A percentile compares a stretch with the other conserved stretches of the same genome.
These are phyloP conservation scores for Penicillium crustosum DNA, from an alignment of 2,329 filamentous ascomycete genomes.

Conservation along the genomic window DNA sequence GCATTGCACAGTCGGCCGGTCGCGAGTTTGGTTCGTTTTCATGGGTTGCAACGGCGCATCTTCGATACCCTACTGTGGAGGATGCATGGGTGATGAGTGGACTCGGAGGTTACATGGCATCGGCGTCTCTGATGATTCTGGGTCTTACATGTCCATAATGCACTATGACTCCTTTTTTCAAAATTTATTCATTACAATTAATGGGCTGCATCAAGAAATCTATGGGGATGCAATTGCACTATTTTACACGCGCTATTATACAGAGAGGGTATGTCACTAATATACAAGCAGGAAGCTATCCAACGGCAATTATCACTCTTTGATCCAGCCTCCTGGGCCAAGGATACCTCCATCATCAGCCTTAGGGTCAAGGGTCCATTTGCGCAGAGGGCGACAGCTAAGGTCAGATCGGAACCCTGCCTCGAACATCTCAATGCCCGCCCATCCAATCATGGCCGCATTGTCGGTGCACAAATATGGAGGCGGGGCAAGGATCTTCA, in stretches of 20 bases:
- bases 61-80: constrained; percentile 30
- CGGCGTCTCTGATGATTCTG: constrained; percentile 24
- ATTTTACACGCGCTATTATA: constrained; percentile 1
- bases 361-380: constrained; percentile 71
- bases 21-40: constrained; percentile 20
- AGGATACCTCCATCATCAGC: constrained; percentile 66
- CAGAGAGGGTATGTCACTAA: constrained; percentile 21
- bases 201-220: neutral
- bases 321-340: constrained; percentile 56
- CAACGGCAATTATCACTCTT: constrained; percentile 34
- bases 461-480: constrained; percentile 84
- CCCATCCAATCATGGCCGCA: constrained; percentile 96
- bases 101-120: constrained; percentile 23
- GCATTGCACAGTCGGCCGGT: constrained; percentile 22
- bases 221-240: neutral
- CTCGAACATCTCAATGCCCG: constrained; percentile 87
- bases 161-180: constrained; percentile 3
- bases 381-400: constrained; percentile 59
- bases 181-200: constrained; percentile 5
- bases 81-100: constrained; percentile 23
- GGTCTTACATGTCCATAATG: constrained; percentile 15
- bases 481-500: constrained; percentile 73
- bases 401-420: constrained; percentile 68
- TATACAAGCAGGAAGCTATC: constrained; percentile 16
- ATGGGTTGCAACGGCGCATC: constrained; percentile 28